Evolutionary conservation across 1,284 basidiomycete species (phyloP), one percentile per base, ranked within the genome.

Genomic region (Apiotrichum montevideense): DNA sequence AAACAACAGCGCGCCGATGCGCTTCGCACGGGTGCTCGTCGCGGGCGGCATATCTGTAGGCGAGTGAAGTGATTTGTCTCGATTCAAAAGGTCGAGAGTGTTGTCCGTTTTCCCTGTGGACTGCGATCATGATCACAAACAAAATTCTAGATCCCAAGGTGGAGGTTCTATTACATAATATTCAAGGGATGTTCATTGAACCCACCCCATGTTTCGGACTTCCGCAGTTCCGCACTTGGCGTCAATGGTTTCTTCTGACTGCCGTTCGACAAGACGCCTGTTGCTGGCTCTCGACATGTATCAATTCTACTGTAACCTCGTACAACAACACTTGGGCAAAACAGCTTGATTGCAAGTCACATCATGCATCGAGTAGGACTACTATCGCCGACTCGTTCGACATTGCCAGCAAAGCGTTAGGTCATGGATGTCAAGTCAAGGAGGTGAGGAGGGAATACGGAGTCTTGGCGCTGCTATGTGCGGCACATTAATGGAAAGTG

Each of bases 1-100:
- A 78, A 98, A 98, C 47, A 98, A 80, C 33, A 98, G 80, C 5
- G 93, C 93, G 53, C 95, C 92, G 52, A 77, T 75, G 37, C 73
- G 61, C 51, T 67, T 62, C 1, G 69, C 71, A 49, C 59, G 54
- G 39, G 65, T 50, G 7, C 53, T 50, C 35, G 52, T 34, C 4
- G 57, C 43, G 32, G 55, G 10, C 32, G 49, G 10, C 48, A 62
- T 53, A 45, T 37, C 47, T n/a, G 29, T n/a, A 33, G 40, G 21
- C 21, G 21, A 21, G 21, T 21, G 21, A 21, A 21, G 21, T 21
- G 21, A 21, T 21, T 21, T 21, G 21, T 21, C 21, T 21, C 21
- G 21, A 21, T 21, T 21, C 21, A 21, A 21, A 21, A 21, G 21
- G 21, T 21, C 21, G 21, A 21, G 21, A 21, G 21, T 21, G 21